Base-by-base conservation (phyloP, 1,284 basidiomycete genomes). In the Singerocomus rubriflavus region DNA sequence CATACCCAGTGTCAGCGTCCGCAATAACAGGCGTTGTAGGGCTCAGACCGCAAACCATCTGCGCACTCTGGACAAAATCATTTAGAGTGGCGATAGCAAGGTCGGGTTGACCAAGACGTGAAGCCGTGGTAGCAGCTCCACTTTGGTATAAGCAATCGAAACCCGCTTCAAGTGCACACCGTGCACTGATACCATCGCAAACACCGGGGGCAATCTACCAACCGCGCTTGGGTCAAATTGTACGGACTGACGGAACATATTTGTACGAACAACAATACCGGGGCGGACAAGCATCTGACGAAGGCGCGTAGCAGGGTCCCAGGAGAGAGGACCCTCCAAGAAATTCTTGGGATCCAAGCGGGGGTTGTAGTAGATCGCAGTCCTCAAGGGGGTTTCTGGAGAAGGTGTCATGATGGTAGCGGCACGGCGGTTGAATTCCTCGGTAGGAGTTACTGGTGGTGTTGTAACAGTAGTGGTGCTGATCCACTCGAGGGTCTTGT, bases 41-140 rank as follows among this genome's bases (percentile, higher is more conserved):
- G 55, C 81, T 72, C 35, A 89, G 59, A 46, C 80, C 72, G 65
- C 82, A 84, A 41, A 88, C 82, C 84, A 88, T 82, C 55, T 75
- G 71, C 5, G 80, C 80, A 51, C 73, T 74, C 64, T 77, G 78
- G 16, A 84, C 83, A 57, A 90, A 89, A 62, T 91, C 88, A 57
- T 87, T 87, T 59, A 89, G 66, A n/a, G 85, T 88, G 1, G 88
- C 84, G 57, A 91, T 88, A 13, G 87, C 88, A 26, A 91, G 73
- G 65, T 91, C 88, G 17, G 88, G 87, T 63, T 82, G 80, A 25
- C 88, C 88, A 21, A 91, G 77, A 16, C 85, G 80, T 1, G 85
- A 86, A 34, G 86, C 85, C 2, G 85, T 88, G 0, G 88, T 90
- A 7, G 85, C 87, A 41, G 88, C 87, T 39, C 88, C 88, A 60